A percentile compares a stretch with the other conserved stretches of the same genome.
phyloP scores from a whole-genome alignment of 331 rosid genomes.

The Saraca asoca region DNA sequence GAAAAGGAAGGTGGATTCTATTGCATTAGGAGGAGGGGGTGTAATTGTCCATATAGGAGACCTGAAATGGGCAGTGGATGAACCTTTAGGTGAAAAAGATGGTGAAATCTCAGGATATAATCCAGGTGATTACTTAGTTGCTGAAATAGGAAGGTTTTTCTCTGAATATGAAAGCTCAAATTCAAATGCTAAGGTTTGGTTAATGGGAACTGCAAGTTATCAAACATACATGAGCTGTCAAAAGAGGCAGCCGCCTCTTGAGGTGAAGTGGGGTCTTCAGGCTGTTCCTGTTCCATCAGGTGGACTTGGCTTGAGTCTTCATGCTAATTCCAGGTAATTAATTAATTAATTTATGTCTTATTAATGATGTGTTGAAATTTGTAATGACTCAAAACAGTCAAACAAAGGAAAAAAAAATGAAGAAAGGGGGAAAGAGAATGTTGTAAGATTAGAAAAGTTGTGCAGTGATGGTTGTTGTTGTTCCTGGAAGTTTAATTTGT shows the following conservation, averaged over 20 bases:
- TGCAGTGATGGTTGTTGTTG: constrained; percentile 30
- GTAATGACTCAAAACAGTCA: background rate
- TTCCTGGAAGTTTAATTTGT: constrained; percentile 37
- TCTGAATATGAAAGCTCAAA: constrained; percentile 39
- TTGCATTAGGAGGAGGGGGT: constrained; percentile 41
- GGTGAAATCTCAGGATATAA: constrained; percentile 38
- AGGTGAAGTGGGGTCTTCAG: constrained; percentile 84
- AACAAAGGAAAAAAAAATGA: constrained; percentile 1
- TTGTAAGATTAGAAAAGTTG: constrained; percentile 21
- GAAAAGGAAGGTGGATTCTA: constrained; percentile 56
- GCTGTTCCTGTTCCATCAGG: constrained; percentile 83
- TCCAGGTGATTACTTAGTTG: constrained; percentile 56
- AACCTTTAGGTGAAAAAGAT: constrained; percentile 26
- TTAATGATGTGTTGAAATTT: background rate
- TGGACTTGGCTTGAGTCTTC: constrained; percentile 81
- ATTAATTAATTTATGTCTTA: constrained; percentile 1
- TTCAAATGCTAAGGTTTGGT: constrained; percentile 57
- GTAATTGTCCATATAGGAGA: constrained; percentile 73
- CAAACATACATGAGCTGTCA: constrained; percentile 86
- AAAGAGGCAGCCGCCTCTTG: constrained; percentile 83
- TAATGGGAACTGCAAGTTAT: constrained; percentile 74
- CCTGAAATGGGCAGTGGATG: constrained; percentile 65
- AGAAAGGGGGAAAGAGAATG: background rate
- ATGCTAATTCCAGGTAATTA: constrained; percentile 64
- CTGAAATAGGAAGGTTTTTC: constrained; percentile 65